Conservation (phyloP, 2,329 filamentous ascomycete genomes). For the Chaetothyriales sp. region DNA sequence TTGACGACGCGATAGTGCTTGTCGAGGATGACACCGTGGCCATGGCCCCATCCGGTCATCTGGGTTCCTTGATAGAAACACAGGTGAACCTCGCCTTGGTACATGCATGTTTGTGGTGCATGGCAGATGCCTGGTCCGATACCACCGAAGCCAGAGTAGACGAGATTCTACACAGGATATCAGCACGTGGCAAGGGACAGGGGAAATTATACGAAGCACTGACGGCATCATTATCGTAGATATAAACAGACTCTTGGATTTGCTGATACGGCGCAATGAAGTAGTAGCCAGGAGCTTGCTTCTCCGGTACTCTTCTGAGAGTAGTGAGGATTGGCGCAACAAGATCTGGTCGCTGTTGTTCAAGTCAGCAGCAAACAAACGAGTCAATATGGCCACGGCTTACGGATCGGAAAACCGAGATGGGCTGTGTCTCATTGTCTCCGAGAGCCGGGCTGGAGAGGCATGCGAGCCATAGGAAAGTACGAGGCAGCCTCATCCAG, state of each 20-base stretch:
- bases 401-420: conserved; percentile 27
- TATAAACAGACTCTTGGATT: conserved; percentile 37
- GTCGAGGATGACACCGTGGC: conserved; percentile 41
- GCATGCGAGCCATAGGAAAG: not conserved
- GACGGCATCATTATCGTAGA: conserved; percentile 39
- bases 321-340: conserved; percentile 25
- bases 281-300: conserved; percentile 35
- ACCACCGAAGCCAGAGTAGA: conserved; percentile 38
- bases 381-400: conserved; percentile 6
- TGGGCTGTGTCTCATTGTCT: conserved; percentile 18
- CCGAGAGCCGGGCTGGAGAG: conserved; percentile 8
- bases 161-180: conserved; percentile 26
- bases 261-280: conserved; percentile 39
- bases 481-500: not conserved
- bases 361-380: not conserved
- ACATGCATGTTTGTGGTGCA: conserved; percentile 36
- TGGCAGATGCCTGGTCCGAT: conserved; percentile 38
- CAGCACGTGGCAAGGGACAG: not conserved
- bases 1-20: conserved; percentile 36
- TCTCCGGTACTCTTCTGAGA: conserved; percentile 20
- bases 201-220: conserved; percentile 2
- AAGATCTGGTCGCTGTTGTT: conserved; percentile 27
- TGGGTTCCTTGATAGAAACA: conserved; percentile 41
- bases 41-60: conserved; percentile 38
- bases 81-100: conserved; percentile 36